Evolutionary conservation across 2,329 filamentous ascomycete genomes (phyloP).

Genomic region (Fusarium sterilihyphosum): DNA sequence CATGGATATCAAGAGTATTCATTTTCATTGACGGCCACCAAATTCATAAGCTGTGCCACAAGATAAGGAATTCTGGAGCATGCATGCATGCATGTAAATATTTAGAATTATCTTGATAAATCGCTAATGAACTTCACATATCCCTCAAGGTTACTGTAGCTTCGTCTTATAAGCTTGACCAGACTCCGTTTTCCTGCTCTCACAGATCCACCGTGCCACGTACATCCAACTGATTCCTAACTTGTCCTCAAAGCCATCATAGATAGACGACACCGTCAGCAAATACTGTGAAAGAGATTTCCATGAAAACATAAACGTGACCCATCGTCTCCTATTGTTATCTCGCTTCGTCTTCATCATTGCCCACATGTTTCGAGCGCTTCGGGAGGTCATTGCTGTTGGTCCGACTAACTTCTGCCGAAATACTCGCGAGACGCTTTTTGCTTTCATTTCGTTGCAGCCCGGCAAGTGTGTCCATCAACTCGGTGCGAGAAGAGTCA

Average conservation of each 20-base stretch:
- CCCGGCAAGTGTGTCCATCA: background rate
- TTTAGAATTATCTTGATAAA: background rate
- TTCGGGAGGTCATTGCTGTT: slow-evolving; percentile 2
- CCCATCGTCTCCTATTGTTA: background rate
- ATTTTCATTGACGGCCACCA: background rate
- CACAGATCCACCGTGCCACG: slow-evolving; percentile 17
- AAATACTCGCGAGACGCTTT: slow-evolving; percentile 20
- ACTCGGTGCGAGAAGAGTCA: background rate
- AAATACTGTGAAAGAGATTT: background rate
- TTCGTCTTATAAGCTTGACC: background rate
- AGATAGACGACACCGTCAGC: background rate
- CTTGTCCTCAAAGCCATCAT: background rate
- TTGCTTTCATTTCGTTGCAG: slow-evolving; percentile 16
- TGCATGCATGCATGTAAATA: background rate
- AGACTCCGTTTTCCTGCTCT: background rate
- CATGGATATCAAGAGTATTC: background rate
- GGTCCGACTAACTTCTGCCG: background rate
- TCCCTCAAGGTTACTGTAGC: background rate
- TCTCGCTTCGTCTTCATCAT: background rate
- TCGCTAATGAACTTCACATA: background rate
- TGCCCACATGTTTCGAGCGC: slow-evolving; percentile 5
- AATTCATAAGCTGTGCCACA: background rate
- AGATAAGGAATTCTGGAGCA: background rate
- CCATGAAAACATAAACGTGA: background rate
- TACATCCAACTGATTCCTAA: slow-evolving; percentile 10